phyloP scores from a whole-genome alignment of 768 basidiomycete genomes.

The Auriculariales sp. region DNA sequence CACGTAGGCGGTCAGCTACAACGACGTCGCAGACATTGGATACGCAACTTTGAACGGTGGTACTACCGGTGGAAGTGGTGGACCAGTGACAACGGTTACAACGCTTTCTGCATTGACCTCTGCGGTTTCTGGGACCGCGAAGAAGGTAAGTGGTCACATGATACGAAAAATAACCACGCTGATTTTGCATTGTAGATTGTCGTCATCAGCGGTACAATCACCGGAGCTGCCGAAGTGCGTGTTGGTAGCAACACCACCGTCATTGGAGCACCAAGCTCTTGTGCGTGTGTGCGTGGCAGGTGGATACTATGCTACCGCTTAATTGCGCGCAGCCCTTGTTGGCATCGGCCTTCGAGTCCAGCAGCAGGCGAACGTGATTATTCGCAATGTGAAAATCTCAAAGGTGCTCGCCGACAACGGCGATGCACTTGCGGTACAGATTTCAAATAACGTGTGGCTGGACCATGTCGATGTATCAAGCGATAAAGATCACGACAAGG shows the following conservation, averaged over 20 bases:
- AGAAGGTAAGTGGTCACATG: no score
- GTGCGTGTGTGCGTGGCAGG: conserved; percentile 12
- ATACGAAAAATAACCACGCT: no score
- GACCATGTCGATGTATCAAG: conserved; percentile 32
- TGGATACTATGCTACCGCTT: not conserved
- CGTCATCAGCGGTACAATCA: conserved; percentile 31
- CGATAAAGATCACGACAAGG: conserved; percentile 29
- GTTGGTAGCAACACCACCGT: conserved; percentile 31
- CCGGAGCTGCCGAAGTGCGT: conserved; percentile 26
- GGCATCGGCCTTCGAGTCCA: conserved; percentile 31
- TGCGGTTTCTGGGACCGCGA: conserved; percentile 25
- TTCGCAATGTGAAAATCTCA: conserved; percentile 33
- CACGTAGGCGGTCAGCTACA: no score
- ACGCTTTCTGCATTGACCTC: conserved; percentile 25
- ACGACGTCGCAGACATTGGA: no score
- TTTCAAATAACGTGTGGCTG: conserved; percentile 26
- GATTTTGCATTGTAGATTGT: no score
- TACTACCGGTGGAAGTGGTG: conserved; percentile 31
- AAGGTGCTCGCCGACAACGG: conserved; percentile 31
- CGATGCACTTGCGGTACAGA: conserved; percentile 30
- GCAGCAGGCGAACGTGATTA: conserved; percentile 29
- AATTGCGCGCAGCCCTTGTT: conserved; percentile 26
- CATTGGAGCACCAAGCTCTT: conserved; percentile 24
- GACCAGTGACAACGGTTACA: conserved; percentile 27
- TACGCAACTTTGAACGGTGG: conserved; percentile 13